A percentile compares a stretch with the other conserved stretches of the same genome.
These are phyloP conservation scores for Arthroderma sp. DNA, from an alignment of 2,329 filamentous ascomycete species.

Conservation along the genomic window DNA sequence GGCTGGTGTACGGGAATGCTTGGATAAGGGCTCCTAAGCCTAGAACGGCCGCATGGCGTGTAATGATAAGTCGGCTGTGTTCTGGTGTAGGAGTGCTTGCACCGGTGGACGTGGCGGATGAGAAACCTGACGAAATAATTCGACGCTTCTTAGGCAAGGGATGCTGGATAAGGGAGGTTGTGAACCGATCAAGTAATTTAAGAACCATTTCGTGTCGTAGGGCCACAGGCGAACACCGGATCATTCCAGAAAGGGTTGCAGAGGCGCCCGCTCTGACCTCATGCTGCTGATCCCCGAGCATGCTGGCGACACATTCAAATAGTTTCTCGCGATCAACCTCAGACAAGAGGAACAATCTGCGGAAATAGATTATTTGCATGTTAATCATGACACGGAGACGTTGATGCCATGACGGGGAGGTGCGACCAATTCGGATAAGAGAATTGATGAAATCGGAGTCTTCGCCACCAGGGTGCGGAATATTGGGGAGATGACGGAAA, in stretches of 20 bases:
- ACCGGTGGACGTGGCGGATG: conserved; percentile 34
- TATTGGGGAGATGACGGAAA: conserved; percentile 90
- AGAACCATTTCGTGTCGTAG: conserved; percentile 69
- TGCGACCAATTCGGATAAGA: conserved; percentile 76
- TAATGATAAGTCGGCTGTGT: conserved; percentile 62
- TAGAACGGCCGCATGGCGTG: conserved; percentile 78
- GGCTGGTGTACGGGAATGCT: conserved; percentile 90
- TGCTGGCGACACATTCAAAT: conserved; percentile 86
- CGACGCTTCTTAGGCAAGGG: conserved; percentile 64
- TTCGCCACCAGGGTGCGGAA: conserved; percentile 78
- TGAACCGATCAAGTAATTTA: conserved; percentile 67
- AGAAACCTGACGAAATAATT: conserved; percentile 23
- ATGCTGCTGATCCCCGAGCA: conserved; percentile 83
- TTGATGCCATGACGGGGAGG: conserved; percentile 85
- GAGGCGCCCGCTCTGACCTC: conserved; percentile 91
- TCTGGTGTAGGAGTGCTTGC: conserved; percentile 40
- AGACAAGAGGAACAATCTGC: conserved; percentile 77
- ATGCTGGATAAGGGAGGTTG: conserved; percentile 62
- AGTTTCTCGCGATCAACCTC: conserved; percentile 62
- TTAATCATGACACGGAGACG: conserved; percentile 89
- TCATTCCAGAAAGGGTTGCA: conserved; percentile 91
- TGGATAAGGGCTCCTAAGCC: conserved; percentile 84
- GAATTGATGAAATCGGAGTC: conserved; percentile 73
- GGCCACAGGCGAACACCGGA: conserved; percentile 74
- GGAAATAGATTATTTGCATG: conserved; percentile 98